A percentile compares a stretch with the other conserved stretches of the same genome.
Conservation (phyloP, 1,139 yeast species). For the Hansenula anomala region DNA sequence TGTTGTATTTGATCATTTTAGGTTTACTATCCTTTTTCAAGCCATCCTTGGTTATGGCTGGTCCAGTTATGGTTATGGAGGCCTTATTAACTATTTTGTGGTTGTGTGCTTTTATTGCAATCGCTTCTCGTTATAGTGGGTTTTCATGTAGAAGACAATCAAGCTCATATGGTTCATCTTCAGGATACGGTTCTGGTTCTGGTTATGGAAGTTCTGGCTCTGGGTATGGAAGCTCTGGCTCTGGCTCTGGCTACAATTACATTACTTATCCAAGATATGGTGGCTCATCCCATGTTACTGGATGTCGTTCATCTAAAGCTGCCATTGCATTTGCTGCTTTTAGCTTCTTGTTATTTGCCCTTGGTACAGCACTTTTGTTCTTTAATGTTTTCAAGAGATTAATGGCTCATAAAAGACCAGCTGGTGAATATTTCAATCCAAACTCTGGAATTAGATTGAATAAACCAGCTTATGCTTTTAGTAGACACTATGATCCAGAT, state of each 20-base stretch:
- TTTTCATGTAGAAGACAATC: conserved; percentile 5
- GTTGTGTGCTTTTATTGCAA: conserved; percentile 18
- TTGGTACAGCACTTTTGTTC: conserved; percentile 21
- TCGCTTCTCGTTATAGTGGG: conserved; percentile 14
- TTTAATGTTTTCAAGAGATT: conserved; percentile 25
- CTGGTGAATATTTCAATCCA: conserved; percentile 9
- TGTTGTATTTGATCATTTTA: conserved; percentile 13
- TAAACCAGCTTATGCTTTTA: conserved; percentile 13
- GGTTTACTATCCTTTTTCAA: conserved; percentile 6
- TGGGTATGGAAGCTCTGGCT: background rate
- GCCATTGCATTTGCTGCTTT: conserved; percentile 31
- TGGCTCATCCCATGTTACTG: conserved; percentile 5
- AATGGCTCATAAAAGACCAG: conserved; percentile 10
- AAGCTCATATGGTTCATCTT: background rate
- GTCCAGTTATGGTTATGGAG: conserved; percentile 15
- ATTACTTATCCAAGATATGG: background rate
- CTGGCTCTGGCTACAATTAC: background rate
- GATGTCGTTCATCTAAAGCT: conserved; percentile 27
- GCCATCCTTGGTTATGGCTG: conserved; percentile 10
- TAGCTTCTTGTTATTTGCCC: conserved; percentile 21
- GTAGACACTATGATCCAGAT: conserved; percentile 5
- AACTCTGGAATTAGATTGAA: conserved; percentile 9
- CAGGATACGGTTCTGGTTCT: background rate
- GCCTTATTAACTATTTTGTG: conserved; percentile 11
- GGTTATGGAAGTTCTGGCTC: background rate